Base-by-base conservation (phyloP, 257 asterid species). In the Solanum raphanifolium region DNA sequence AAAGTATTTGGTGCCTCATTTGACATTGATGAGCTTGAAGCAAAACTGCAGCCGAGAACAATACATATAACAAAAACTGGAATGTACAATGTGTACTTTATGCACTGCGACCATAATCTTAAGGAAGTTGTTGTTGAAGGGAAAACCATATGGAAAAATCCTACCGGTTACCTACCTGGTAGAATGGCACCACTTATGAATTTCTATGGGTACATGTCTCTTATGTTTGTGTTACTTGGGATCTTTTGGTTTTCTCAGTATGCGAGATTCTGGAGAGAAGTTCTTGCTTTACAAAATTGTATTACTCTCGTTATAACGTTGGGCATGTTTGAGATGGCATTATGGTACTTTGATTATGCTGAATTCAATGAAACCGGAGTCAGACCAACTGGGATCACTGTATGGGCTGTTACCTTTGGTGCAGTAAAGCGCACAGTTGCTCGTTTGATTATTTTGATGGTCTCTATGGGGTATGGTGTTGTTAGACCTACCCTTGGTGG, bases 381-480 rank as follows among this genome's bases (percentile, higher is more conserved):
- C 84, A 92, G 99, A 88, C 99, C 99, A 16, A 91, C 94, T 84
- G 98, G 98, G 88, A 95, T 94, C 85, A 95, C 98, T 79, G 89
- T 96, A 75, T 95, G 98, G 98, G 99, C 98, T 9, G 99, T 97
- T 71, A 95, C 99, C 38, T 97, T 95, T 90, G 98, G 99, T 81
- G 62, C 98, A 12, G 98, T 96, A 92, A 97, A 95, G 87, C 96
- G 96, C 82, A 93, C 99, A 13, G 91, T 97, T 66, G 94, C 99
- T 31, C 94, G 98, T 48, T 84, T 95, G 86, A 89, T 97, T 86
- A 91, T 97, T 88, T 92, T 97, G 88, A 94, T 93, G 76, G 99
- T 97, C 82, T 92, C 99, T 62, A 97, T 97, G 99, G 99, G 99
- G 62, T 96, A 94, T 74, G 99, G 99, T 91, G 99, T 97, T 85